Conservation (phyloP, 768 basidiomycete species). For the Podaxis sp. region DNA sequence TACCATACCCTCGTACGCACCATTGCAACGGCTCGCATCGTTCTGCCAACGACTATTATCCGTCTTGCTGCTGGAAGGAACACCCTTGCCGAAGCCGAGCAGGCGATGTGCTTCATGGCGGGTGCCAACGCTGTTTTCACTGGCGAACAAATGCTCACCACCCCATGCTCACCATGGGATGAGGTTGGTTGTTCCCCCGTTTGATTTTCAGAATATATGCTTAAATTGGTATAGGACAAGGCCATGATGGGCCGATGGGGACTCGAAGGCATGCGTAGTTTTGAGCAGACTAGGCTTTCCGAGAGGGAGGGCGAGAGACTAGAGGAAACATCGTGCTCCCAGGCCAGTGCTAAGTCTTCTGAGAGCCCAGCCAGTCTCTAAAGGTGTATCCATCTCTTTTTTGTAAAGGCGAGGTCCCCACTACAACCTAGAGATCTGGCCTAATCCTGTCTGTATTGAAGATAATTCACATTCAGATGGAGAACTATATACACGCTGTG, state of each 20-base stretch:
- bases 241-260: conserved; percentile 94
- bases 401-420: neutral
- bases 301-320: conserved; percentile 47
- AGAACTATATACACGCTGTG: neutral
- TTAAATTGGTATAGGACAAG: conserved; percentile 63
- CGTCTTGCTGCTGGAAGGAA: conserved; percentile 93
- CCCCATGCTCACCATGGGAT: conserved; percentile 97
- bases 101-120: conserved; percentile 98
- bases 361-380: neutral
- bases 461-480: neutral
- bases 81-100: conserved; percentile 85
- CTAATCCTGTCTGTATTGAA: neutral
- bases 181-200: conserved; percentile 48
- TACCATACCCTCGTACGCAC: conserved; percentile 88
- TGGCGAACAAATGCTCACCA: conserved; percentile 97
- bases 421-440: neutral
- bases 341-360: neutral
- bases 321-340: conserved; percentile 10
- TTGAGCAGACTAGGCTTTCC: conserved; percentile 69
- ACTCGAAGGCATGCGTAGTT: conserved; percentile 86
- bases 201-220: conserved; percentile 7
- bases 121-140: conserved; percentile 99
- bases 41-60: conserved; percentile 90
- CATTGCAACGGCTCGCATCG: conserved; percentile 92
- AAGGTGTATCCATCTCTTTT: neutral